Conservation (phyloP, 2,329 filamentous ascomycete species). For the Clarireedia homoeocarpa region DNA sequence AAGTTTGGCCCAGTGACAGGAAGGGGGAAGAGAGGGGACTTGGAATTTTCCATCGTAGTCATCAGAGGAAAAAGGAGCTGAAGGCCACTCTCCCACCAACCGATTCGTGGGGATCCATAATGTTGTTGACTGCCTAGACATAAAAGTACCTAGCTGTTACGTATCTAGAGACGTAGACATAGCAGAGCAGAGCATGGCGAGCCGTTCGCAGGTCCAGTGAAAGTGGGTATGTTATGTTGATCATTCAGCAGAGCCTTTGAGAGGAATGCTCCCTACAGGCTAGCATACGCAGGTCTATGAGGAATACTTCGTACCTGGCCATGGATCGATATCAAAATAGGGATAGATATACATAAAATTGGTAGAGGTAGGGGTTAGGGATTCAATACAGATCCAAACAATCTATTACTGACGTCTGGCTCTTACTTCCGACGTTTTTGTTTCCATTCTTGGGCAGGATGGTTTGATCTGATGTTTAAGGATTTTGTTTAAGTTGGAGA, state of each 20-base stretch:
- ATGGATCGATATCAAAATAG: no score
- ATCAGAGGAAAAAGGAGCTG: background rate
- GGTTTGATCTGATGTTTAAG: conserved; percentile 8
- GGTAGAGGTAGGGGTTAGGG: background rate
- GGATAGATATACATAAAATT: background rate
- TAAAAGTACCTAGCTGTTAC: background rate
- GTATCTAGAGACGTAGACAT: background rate
- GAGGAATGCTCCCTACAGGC: no score
- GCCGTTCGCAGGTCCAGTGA: no score
- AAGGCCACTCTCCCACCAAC: no score
- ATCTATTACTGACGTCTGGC: background rate
- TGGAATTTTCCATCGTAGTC: background rate
- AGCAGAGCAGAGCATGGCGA: background rate
- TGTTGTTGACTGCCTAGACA: no score
- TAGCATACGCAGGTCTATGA: no score
- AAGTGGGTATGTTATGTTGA: no score
- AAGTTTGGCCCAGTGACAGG: background rate
- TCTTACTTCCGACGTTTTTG: background rate
- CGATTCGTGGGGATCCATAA: no score
- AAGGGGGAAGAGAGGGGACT: background rate
- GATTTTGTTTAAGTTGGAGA: conserved; percentile 1
- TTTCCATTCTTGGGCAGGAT: background rate
- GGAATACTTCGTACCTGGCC: no score
- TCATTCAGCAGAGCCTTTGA: no score
- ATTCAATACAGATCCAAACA: conserved; percentile 4